These are phyloP conservation scores for Ostreobium quekettii DNA, from an alignment of 139 green algal genomes.

Conservation along the genomic window DNA sequence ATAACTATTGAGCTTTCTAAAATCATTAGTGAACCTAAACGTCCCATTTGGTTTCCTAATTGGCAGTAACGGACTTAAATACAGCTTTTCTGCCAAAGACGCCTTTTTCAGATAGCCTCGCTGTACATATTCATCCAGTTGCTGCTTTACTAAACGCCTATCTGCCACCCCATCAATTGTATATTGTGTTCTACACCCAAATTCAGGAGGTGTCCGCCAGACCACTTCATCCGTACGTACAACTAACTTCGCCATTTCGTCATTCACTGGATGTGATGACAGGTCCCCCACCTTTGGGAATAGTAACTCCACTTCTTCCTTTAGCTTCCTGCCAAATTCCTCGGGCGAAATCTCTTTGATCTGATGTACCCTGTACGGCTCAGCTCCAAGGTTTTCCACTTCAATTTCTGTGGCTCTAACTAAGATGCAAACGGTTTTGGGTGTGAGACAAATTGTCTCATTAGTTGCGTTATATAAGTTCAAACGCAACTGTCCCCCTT, in stretches of 20 bases:
- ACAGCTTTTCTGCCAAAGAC: not conserved
- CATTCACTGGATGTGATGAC: not conserved
- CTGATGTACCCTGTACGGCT: too few species aligned
- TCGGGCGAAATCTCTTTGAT: too few species aligned
- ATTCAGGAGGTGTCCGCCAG: not conserved
- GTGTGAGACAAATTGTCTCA: too few species aligned
- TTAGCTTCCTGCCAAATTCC: not conserved
- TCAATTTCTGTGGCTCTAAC: too few species aligned
- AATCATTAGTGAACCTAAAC: slow-evolving; percentile 14
- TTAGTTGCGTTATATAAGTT: too few species aligned
- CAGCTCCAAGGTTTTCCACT: too few species aligned
- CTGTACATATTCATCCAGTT: slow-evolving; percentile 9
- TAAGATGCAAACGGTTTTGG: too few species aligned
- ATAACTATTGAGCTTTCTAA: slow-evolving; percentile 10
- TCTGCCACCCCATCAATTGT: not conserved
- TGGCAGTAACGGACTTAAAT: slow-evolving; percentile 4
- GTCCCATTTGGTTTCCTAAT: slow-evolving; percentile 7
- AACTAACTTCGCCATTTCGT: not conserved
- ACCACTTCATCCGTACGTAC: not conserved
- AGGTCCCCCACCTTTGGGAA: slow-evolving; percentile 8
- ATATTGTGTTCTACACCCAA: not conserved
- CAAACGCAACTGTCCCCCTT: too few species aligned
- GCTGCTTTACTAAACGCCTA: not conserved
- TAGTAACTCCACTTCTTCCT: not conserved
- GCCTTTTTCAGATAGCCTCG: slow-evolving; percentile 2